phyloP scores from a whole-genome alignment of 768 basidiomycete species.

The Macrolepiota dolichaula region DNA sequence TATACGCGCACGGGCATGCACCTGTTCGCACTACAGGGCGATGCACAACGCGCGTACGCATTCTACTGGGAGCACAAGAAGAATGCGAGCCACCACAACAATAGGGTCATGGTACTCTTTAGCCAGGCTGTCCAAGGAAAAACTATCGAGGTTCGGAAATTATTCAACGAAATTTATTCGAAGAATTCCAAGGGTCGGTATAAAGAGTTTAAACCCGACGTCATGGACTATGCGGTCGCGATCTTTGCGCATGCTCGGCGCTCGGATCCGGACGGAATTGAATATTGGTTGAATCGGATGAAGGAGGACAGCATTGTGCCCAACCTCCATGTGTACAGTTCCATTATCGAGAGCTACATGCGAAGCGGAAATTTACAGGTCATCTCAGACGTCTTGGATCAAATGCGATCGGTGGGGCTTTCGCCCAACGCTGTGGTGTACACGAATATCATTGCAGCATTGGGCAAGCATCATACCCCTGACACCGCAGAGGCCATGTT shows the following conservation, averaged over 20 bases:
- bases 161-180: conserved; percentile 59
- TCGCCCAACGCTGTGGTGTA: conserved; percentile 52
- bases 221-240: conserved; percentile 10
- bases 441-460: conserved; percentile 63
- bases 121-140: conserved; percentile 48
- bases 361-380: conserved; percentile 50
- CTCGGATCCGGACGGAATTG: conserved; percentile 46
- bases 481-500: conserved; percentile 65
- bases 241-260: conserved; percentile 33
- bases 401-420: conserved; percentile 56
- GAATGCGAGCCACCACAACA: not conserved
- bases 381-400: conserved; percentile 45
- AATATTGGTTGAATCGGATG: conserved; percentile 52
- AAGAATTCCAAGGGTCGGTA: conserved; percentile 20
- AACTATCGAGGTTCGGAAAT: conserved; percentile 33
- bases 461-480: conserved; percentile 60
- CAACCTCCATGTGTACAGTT: conserved; percentile 54
- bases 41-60: conserved; percentile 37
- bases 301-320: conserved; percentile 45
- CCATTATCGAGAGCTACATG: conserved; percentile 57
- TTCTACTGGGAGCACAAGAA: conserved; percentile 30
- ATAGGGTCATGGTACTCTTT: conserved; percentile 47
- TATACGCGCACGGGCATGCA: conserved; percentile 10
- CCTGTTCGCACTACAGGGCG: conserved; percentile 43
- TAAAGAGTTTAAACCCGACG: not conserved